phyloP scores from a whole-genome alignment of 306 rosid species.

The Rosa lucieae region DNA sequence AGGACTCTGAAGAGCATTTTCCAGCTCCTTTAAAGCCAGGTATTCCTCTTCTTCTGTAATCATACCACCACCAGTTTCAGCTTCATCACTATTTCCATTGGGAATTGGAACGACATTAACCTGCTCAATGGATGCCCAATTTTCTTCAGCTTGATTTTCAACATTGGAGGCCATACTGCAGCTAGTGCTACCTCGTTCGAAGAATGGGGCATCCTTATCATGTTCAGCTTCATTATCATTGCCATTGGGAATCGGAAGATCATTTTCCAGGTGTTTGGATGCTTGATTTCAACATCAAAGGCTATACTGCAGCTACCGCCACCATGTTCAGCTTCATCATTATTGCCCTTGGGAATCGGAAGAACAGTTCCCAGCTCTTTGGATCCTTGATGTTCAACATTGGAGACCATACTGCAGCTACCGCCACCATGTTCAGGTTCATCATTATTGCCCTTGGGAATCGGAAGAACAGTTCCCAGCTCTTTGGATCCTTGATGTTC shows the following conservation, averaged over 20 bases:
- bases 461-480: not conserved
- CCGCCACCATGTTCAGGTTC: not conserved
- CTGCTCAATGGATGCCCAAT: not conserved
- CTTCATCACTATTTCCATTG: not conserved
- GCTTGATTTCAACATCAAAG: not conserved
- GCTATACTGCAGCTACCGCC: not conserved
- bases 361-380: not conserved
- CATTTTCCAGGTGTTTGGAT: not conserved
- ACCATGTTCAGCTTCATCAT: not conserved
- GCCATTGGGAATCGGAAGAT: not conserved
- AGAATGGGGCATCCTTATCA: too few relatives aligned
- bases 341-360: not conserved
- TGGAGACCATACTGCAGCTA: not conserved
- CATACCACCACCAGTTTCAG: not conserved
- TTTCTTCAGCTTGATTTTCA: not conserved
- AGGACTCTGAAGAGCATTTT: not conserved
- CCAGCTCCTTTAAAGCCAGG: not conserved
- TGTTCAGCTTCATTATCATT: not conserved
- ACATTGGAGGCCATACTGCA: not conserved
- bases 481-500: not conserved
- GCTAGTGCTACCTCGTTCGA: not conserved
- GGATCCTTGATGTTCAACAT: not conserved
- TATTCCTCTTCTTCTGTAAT: constrained; percentile 17
- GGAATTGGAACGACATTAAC: not conserved
- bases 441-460: not conserved